Evolutionary conservation across 1,284 basidiomycete genomes (phyloP).

Genomic region (Ustilago tritici): DNA sequence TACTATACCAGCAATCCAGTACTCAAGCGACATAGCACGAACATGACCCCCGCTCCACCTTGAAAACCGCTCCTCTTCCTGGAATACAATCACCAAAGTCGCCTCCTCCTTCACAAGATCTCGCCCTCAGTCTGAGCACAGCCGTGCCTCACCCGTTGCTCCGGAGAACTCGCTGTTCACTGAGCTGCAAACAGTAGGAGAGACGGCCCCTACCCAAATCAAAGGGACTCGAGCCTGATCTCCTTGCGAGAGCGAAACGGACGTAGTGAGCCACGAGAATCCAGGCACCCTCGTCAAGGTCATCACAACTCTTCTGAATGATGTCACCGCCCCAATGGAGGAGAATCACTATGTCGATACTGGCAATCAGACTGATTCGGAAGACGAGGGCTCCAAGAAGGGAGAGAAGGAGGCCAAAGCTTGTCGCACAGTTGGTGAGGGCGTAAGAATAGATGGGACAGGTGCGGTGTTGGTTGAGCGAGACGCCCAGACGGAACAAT

Average conservation of each 20-base stretch:
- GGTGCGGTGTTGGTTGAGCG: not conserved
- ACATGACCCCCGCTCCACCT: not conserved
- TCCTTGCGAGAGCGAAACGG: not conserved
- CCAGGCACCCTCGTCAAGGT: not conserved
- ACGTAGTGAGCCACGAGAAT: not conserved
- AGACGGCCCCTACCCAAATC: not conserved
- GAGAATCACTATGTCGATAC: not conserved
- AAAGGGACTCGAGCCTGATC: not conserved
- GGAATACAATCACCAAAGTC: not conserved
- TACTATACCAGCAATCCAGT: not conserved
- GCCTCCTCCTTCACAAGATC: not conserved
- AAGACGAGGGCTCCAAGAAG: not conserved
- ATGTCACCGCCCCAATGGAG: not conserved
- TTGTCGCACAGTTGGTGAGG: not conserved
- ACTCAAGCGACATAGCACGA: not conserved
- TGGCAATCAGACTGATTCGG: not conserved
- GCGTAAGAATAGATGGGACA: not conserved
- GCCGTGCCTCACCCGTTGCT: not conserved
- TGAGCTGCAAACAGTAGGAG: not conserved
- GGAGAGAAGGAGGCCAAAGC: not conserved
- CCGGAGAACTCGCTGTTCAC: not conserved
- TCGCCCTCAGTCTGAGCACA: not conserved
- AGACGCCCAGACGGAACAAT: not conserved
- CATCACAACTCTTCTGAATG: not conserved
- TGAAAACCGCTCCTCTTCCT: not conserved